Evolutionary conservation across 768 basidiomycete genomes (phyloP).

Genomic region (Pleurotus giganteus): DNA sequence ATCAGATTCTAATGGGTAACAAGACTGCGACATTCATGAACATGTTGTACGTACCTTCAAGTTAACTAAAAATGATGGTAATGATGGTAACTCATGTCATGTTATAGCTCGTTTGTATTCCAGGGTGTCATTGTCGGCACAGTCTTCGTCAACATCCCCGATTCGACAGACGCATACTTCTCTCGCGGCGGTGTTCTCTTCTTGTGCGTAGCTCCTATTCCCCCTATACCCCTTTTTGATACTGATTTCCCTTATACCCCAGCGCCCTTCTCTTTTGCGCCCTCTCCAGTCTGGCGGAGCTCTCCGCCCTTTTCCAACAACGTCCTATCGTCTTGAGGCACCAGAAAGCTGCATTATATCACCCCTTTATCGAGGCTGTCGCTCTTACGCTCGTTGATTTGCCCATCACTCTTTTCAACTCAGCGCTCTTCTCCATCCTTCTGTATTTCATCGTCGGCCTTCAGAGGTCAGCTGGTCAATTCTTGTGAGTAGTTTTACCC

Average conservation of each 20-base stretch:
- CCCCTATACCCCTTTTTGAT: neutral
- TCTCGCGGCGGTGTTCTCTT: conserved; percentile 81
- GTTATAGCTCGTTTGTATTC: conserved; percentile 48
- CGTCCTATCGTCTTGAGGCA: conserved; percentile 49
- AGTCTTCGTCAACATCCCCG: conserved; percentile 57
- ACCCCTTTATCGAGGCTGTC: conserved; percentile 46
- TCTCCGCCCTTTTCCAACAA: conserved; percentile 46
- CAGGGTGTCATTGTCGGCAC: conserved; percentile 56
- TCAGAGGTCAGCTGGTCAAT: conserved; percentile 41
- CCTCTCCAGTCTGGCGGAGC: conserved; percentile 52
- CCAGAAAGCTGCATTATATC: conserved; percentile 44
- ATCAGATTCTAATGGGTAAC: conserved; percentile 43
- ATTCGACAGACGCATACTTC: conserved; percentile 61
- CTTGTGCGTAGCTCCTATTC: conserved; percentile 46
- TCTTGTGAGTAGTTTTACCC: conserved; percentile 58
- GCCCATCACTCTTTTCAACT: conserved; percentile 37
- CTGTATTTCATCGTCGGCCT: conserved; percentile 53
- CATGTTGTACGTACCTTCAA: conserved; percentile 22
- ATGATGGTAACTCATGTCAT: too few species aligned
- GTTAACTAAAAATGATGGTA: too few species aligned
- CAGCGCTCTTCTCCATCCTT: conserved; percentile 31
- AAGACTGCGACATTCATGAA: conserved; percentile 34
- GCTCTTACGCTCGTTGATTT: conserved; percentile 46
- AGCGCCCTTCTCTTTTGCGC: conserved; percentile 38
- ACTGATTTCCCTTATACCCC: too few species aligned